phyloP scores from a whole-genome alignment of 371 early-diverging fungal species.

The Catenaria anguillulae region DNA sequence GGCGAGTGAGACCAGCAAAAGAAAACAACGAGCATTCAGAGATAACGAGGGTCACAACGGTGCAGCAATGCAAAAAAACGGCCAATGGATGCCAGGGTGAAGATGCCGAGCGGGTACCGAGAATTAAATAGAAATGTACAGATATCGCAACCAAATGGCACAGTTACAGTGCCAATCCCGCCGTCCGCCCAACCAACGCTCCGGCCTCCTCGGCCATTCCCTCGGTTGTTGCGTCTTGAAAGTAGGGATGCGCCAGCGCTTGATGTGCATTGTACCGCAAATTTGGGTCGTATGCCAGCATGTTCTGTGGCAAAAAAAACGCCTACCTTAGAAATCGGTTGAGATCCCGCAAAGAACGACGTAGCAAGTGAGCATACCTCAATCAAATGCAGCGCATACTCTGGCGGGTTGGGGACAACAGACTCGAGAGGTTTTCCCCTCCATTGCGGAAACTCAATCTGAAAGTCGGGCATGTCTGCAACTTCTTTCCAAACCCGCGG shows the following conservation, averaged over 20 bases:
- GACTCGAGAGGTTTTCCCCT: conserved; percentile 9
- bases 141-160: no score
- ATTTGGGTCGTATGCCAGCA: conserved; percentile 35
- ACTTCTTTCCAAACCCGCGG: conserved; percentile 83
- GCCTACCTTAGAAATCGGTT: conserved; percentile 9
- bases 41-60: no score
- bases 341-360: conserved; percentile 10
- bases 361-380: conserved; percentile 1
- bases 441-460: conserved; percentile 51
- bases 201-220: not conserved
- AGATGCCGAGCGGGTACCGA: no score
- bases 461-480: conserved; percentile 63
- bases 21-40: no score
- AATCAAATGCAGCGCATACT: conserved; percentile 43
- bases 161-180: no score
- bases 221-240: no score
- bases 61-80: no score
- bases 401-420: conserved; percentile 31
- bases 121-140: no score
- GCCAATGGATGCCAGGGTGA: no score
- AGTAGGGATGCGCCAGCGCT: conserved; percentile 34
- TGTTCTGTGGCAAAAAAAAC: conserved; percentile 15
- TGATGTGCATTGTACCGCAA: conserved; percentile 29
- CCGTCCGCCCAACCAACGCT: no score
- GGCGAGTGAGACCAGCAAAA: no score